Evolutionary conservation across 1,139 yeast genomes (phyloP).

Genomic region (Suhomyces chickasaworum): DNA sequence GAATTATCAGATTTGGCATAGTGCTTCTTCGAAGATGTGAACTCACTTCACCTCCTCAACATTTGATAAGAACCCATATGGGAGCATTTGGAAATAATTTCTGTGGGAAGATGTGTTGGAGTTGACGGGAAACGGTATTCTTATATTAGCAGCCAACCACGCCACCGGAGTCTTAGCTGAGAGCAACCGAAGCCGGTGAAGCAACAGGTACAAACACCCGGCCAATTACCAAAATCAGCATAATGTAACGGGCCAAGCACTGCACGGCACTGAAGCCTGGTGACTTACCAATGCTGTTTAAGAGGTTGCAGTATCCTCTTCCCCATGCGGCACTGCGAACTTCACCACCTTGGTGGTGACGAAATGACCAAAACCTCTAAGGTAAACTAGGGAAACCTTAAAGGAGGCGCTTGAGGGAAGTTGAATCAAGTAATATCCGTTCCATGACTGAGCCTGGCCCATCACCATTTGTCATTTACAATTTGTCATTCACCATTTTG

Average conservation of each 20-base stretch:
- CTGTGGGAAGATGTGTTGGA: too few relatives aligned
- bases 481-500: too few relatives aligned
- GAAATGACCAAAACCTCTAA: background rate
- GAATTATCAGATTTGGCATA: too few relatives aligned
- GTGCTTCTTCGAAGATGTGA: too few relatives aligned
- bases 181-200: background rate
- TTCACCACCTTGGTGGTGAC: background rate
- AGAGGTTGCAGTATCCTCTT: background rate
- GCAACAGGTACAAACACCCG: background rate
- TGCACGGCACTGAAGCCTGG: background rate
- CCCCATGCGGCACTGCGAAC: background rate
- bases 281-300: background rate
- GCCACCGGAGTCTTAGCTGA: background rate
- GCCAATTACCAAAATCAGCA: background rate
- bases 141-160: background rate
- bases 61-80: too few relatives aligned
- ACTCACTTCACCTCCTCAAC: too few relatives aligned
- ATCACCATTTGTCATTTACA: too few relatives aligned
- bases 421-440: too few relatives aligned
- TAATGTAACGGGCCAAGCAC: background rate
- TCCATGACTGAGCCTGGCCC: too few relatives aligned
- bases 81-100: too few relatives aligned
- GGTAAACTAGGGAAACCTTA: background rate
- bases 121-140: background rate
- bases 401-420: background rate